Conservation (phyloP, 352 stramenopile species). For the Phytophthora nicotianae region DNA sequence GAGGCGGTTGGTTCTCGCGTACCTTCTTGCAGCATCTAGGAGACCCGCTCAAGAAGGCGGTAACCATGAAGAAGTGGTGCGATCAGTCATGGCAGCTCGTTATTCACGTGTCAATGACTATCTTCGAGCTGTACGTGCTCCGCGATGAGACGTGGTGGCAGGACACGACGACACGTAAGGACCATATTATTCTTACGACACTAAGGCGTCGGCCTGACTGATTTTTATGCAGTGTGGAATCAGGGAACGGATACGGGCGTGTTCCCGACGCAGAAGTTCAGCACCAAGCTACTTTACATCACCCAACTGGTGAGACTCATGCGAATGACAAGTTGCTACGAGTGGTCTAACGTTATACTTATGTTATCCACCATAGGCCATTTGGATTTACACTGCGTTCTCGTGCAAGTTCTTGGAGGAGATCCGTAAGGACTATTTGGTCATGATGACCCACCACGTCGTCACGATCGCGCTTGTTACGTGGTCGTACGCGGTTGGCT, state of each 20-base stretch:
- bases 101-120: conserved; percentile 85
- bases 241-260: conserved; percentile 68
- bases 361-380: conserved; percentile 50
- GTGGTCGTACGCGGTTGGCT: conserved; percentile 85
- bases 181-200: background rate
- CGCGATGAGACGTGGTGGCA: conserved; percentile 86
- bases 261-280: conserved; percentile 83
- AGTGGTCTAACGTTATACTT: background rate
- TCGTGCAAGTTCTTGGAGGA: conserved; percentile 90
- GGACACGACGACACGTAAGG: conserved; percentile 80
- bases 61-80: conserved; percentile 90
- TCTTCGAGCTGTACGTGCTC: conserved; percentile 85
- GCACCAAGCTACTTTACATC: conserved; percentile 84
- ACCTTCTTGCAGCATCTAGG: conserved; percentile 81
- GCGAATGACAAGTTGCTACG: background rate
- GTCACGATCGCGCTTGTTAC: conserved; percentile 87
- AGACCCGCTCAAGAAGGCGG: conserved; percentile 78
- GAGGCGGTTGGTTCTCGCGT: conserved; percentile 75
- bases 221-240: conserved; percentile 68
- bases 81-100: conserved; percentile 89
- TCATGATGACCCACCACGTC: conserved; percentile 92
- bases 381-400: conserved; percentile 91
- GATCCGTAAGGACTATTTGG: conserved; percentile 88
- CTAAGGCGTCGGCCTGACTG: conserved; percentile 6
- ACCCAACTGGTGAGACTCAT: conserved; percentile 65